A percentile compares a stretch with the other conserved stretches of the same genome.
phyloP scores from a whole-genome alignment of 164 flowering plant species.

The Magnolia sinica region DNA sequence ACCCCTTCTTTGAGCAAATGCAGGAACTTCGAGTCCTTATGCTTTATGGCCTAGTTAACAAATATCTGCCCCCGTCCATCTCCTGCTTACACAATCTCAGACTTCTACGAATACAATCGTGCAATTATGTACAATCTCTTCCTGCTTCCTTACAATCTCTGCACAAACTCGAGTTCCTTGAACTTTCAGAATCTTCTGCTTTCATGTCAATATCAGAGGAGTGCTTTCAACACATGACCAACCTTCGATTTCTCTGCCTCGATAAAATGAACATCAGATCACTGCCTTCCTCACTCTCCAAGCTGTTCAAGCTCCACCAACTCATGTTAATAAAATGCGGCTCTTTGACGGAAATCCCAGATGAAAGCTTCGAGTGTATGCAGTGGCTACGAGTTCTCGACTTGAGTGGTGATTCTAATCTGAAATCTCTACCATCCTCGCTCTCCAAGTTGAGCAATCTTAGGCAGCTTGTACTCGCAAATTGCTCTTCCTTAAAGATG shows the following conservation, averaged over 20 bases:
- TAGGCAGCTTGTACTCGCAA: background rate
- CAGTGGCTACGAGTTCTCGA: background rate
- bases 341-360: background rate
- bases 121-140: background rate
- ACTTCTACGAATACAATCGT: background rate
- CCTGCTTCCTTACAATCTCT: background rate
- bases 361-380: background rate
- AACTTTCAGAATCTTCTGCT: background rate
- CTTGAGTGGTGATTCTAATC: background rate
- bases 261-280: background rate
- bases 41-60: background rate
- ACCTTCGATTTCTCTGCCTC: background rate
- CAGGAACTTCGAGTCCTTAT: background rate
- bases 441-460: background rate
- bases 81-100: background rate
- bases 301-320: background rate
- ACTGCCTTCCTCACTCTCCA: background rate
- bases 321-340: background rate
- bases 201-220: background rate
- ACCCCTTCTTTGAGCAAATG: background rate
- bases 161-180: background rate
- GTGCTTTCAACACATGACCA: background rate
- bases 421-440: background rate
- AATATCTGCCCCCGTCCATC: background rate
- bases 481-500: background rate